These are phyloP conservation scores for Triticum aestivum DNA, from an alignment of 176 grass and related monocot genomes.

Conservation along the genomic window IWGSC_CS_RefSeq_v2.1 NC_057812.1:697644030-697644529, in stretches of 20 bases:
- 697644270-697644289: neutral
- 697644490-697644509: slow-evolving; percentile 63
- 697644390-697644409: slow-evolving; percentile 78
- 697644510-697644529: neutral
- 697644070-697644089: neutral
- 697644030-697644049: neutral
- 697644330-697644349: slow-evolving; percentile 1
- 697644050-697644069: neutral
- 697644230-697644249: neutral
- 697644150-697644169: neutral
- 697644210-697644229: slow-evolving; percentile 13
- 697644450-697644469: slow-evolving; percentile 70
- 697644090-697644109: slow-evolving; percentile 26
- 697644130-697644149: neutral
- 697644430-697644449: slow-evolving; percentile 70
- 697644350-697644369: neutral
- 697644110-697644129: neutral
- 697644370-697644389: slow-evolving; percentile 69
- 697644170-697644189: slow-evolving; percentile 16
- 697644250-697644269: neutral
- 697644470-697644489: slow-evolving; percentile 77
- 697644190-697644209: neutral
- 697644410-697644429: slow-evolving; percentile 74
- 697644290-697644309: slow-evolving; percentile 1
- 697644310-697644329: neutral